A percentile compares a stretch with the other conserved stretches of the same genome.
These are phyloP conservation scores for Cladosporium sp. DNA, from an alignment of 2,329 filamentous ascomycete genomes.

Conservation along the genomic window DNA sequence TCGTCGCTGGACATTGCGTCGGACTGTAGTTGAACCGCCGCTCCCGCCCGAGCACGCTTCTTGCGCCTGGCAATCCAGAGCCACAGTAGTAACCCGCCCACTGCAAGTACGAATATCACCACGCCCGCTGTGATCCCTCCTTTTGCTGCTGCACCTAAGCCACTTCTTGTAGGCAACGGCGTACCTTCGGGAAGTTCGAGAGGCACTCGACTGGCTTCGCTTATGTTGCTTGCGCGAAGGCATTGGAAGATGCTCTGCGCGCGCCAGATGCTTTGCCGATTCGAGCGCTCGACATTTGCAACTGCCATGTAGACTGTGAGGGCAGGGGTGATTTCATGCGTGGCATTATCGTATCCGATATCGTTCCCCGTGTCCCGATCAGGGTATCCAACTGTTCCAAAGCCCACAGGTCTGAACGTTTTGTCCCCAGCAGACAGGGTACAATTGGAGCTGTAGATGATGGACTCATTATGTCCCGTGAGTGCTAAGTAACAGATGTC, in stretches of 20 bases:
- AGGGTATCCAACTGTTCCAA: too few species aligned
- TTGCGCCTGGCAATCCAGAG: slow-evolving; percentile 2
- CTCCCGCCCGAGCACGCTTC: neutral
- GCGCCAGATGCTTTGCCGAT: too few species aligned
- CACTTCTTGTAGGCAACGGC: neutral
- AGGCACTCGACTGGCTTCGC: neutral
- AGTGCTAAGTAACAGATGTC: too few species aligned
- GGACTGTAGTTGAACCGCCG: neutral
- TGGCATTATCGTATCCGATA: too few species aligned
- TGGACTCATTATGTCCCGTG: too few species aligned
- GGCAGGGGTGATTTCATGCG: neutral
- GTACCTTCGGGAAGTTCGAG: neutral
- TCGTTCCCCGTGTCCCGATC: too few species aligned
- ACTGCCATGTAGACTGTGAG: neutral
- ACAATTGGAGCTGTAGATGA: too few species aligned
- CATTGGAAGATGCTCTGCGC: neutral
- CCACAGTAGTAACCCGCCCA: neutral
- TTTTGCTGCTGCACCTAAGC: neutral
- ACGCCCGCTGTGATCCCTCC: slow-evolving; percentile 1
- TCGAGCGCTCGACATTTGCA: neutral
- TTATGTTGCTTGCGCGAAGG: neutral
- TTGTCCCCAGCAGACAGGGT: too few species aligned
- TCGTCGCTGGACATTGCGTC: too few species aligned
- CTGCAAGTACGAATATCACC: neutral
- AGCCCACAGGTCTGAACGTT: too few species aligned